Evolutionary conservation across 1,284 basidiomycete genomes (phyloP).

Genomic region (Fomes fomentarius): DNA sequence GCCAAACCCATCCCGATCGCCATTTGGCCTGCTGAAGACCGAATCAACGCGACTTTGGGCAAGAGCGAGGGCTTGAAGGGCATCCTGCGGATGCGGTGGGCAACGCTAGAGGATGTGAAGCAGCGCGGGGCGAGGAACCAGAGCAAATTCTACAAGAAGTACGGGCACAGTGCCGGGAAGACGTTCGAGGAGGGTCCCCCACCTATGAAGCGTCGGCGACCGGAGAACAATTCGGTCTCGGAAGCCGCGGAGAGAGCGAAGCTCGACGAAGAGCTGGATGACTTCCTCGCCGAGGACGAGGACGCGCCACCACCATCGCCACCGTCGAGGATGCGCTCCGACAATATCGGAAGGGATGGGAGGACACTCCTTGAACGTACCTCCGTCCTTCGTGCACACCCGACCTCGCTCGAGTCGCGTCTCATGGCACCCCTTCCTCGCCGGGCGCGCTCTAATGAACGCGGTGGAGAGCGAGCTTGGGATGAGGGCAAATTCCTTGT

Average conservation of each 20-base stretch:
- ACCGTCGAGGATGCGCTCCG: slow-evolving; percentile 66
- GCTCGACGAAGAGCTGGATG: slow-evolving; percentile 66
- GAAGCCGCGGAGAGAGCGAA: slow-evolving; percentile 39
- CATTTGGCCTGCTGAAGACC: slow-evolving; percentile 77
- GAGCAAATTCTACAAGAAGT: slow-evolving; percentile 76
- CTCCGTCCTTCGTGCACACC: slow-evolving; percentile 41
- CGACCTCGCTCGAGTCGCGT: slow-evolving; percentile 42
- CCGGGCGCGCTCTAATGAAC: slow-evolving; percentile 35
- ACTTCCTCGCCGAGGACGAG: slow-evolving; percentile 55
- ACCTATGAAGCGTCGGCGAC: slow-evolving; percentile 41
- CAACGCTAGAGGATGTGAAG: slow-evolving; percentile 68
- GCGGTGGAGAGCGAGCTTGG: slow-evolving; percentile 18
- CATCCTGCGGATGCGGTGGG: slow-evolving; percentile 71
- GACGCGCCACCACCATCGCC: slow-evolving; percentile 43
- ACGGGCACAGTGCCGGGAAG: slow-evolving; percentile 68
- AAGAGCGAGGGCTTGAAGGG: slow-evolving; percentile 66
- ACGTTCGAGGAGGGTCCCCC: slow-evolving; percentile 40
- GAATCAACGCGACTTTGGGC: slow-evolving; percentile 69
- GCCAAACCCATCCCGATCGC: slow-evolving; percentile 70
- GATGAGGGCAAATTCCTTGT: slow-evolving; percentile 27
- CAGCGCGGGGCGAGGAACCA: slow-evolving; percentile 67
- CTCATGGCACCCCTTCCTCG: slow-evolving; percentile 47
- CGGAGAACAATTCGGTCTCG: slow-evolving; percentile 30
- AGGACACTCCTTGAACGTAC: slow-evolving; percentile 60
- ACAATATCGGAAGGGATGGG: slow-evolving; percentile 54